Base-by-base conservation (phyloP, 345 rosid species). In the Eutrema heterophyllum region DNA sequence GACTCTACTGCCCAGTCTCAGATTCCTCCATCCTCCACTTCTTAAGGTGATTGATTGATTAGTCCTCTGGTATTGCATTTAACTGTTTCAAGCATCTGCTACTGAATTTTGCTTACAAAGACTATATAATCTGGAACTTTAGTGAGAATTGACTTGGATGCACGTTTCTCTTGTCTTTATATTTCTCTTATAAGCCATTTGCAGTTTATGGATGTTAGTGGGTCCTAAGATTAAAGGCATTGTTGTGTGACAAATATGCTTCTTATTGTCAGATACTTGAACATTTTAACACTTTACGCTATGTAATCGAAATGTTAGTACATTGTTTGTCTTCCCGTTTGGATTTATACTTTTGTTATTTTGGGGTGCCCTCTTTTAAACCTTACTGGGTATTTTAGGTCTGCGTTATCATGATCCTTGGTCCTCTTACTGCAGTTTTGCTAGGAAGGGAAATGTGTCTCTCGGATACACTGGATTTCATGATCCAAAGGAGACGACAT, bases 11-110 rank as follows among this genome's bases (percentile, higher is more conserved):
- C 39, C 30, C 59, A 46, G 41, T 10, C 81, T 50, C 52, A 44
- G 65, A 15, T 29, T 13, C 45, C 70, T 49, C n/a, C 76, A 45
- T 74, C 87, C 24, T 70, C 70, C 12, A 18, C 80, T 8, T 68
- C 80, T 65, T 79, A 71, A 79, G 79, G 82, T 81, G 39, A 50
- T 50, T 54, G 12, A 38, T 27, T n/a, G n/a, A n/a, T 43, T 7
- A 58, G 35, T 49, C 18, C 11, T 29, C 5, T 50, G 4, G 46
- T 66, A 44, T 24, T 49, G 59, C 59, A 0, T 12, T 61, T 36
- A 21, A 12, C 15, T 50, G 45, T 24, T 49, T 24, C 14, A 13
- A 2, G 38, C 26, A 10, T 15, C 21, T 45, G 59, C 29, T 24
- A 30, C 55, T 71, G 53, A 40, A 16, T 26, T 11, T 35, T 46